Base-by-base conservation (phyloP, 306 rosid genomes). In the Quercus rubra region DNA sequence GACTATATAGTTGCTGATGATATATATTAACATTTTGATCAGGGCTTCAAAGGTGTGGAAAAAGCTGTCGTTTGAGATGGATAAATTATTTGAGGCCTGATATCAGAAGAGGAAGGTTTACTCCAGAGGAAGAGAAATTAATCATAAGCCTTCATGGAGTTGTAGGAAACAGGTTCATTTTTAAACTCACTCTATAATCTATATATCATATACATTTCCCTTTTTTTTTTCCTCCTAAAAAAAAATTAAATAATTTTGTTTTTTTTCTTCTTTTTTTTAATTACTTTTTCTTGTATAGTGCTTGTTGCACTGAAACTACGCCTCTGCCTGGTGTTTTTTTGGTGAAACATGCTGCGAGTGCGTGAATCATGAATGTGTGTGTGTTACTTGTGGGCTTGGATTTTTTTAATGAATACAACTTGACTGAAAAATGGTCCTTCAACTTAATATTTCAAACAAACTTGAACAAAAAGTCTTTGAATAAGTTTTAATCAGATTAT, bases 31-130 rank as follows among this genome's bases (percentile, higher is more conserved):
- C 10, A 38, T 23, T 33, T 33, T 35, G 67, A 81, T 71, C 85
- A 94, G 99, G 99, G 81, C 97, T 95, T 75, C 99, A 95, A 83
- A 85, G 99, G 80, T 95, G 99, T 79, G 99, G 99, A 1, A 95
- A 95, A 91, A 95, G 99, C 85, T 95, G 99, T 80, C 84, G 99
- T 2, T 83, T 95, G 86, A 90, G 99, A 80, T 95, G 99, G 99
- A 92, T 95, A 79, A 95, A 95, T 88, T 95, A 95, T 90, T 83
- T 95, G 87, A 91, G 99, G 82, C 99, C 99, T 6, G 99, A 95
- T 85, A 95, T 95, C 82, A 89, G 97, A 84, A 85, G 99, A 91
- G 99, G 99, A 61, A 89, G 98, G 82, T 95, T 95, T 77, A 87
- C 97, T 74, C 95, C 93, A 2, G 99, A 95, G 76, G 99, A 95